Percentiles rank a stretch among this genome's conserved stretches.
Conservation (phyloP, 75 land plant genomes). For the Ceratopteris richardii region DNA sequence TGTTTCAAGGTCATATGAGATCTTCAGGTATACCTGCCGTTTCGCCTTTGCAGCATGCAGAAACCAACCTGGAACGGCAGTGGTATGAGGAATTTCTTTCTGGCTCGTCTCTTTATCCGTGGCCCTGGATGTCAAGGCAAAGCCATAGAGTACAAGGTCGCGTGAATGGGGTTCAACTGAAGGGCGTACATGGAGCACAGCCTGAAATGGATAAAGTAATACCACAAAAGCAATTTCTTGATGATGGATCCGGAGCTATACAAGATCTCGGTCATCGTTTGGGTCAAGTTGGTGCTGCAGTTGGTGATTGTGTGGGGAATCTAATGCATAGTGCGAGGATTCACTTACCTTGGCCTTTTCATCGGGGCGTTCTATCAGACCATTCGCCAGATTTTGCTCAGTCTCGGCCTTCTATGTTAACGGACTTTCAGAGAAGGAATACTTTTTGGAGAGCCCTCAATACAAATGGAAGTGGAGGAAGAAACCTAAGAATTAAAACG, state of each 20-base stretch:
- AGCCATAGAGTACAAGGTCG: slow-evolving; percentile 9
- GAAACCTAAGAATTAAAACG: not conserved
- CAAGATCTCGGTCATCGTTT: slow-evolving; percentile 50
- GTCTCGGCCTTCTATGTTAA: not conserved
- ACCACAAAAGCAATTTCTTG: not conserved
- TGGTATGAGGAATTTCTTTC: slow-evolving; percentile 38
- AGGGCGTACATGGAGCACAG: not conserved
- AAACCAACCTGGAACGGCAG: slow-evolving; percentile 49
- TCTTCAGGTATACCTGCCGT: not conserved
- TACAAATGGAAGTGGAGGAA: not conserved
- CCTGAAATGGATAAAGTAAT: not conserved
- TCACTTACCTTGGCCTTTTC: slow-evolving; percentile 37
- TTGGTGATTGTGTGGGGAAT: slow-evolving; percentile 64
- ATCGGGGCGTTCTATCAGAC: slow-evolving; percentile 17
- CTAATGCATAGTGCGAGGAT: slow-evolving; percentile 50
- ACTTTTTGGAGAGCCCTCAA: not conserved
- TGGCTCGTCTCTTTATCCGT: slow-evolving; percentile 3
- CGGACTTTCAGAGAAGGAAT: not conserved
- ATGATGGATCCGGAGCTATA: slow-evolving; percentile 19
- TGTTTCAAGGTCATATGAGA: slow-evolving; percentile 55
- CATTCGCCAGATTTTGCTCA: not conserved
- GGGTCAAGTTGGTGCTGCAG: slow-evolving; percentile 73
- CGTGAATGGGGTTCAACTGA: slow-evolving; percentile 3
- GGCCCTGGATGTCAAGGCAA: not conserved
- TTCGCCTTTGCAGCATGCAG: too few relatives aligned